Evolutionary conservation across 805 yeast species (phyloP), one percentile per base, ranked within the genome.

Genomic region (Saturnispora bothae): DNA sequence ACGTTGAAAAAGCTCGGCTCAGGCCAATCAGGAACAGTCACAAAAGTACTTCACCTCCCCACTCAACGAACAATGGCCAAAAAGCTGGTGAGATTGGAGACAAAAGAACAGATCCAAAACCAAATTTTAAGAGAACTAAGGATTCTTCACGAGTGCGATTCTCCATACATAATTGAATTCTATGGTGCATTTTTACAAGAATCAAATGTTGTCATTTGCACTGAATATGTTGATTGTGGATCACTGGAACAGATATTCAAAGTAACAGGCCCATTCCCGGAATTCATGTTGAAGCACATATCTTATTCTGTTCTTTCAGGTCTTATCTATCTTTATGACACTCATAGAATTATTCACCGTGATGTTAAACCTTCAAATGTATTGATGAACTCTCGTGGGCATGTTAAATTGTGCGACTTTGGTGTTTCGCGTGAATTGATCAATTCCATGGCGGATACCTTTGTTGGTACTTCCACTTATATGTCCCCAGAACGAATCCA

Each of bases 401-500:
- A 79, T 46, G 76, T 92, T 48, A 92, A 88, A 57, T 68, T 92
- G 18, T 88, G 97, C 61, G 99, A 92, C 60, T 92, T 92, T 63
- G 99, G 99, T 17, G 99, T 92, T 5, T 77, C 88, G 22, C 76
- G 96, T 43, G 95, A 86, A 54, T 68, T 92, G 36, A 83, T 84
- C 40, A 86, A 89, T 59, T 92, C 98, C 1, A 72, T 92, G 42
- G 98, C 96, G 0, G 96, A 92, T 52, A 92, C 98, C 0, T 92
- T 92, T 65, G 97, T 92, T 8, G 99, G 99, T 1, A 92, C 99
- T 0, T 85, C 96, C 1, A 85, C 94, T 0, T 92, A 92, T 56
- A 92, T 92, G 94, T 83, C 95, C 1, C 99, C 99, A 0, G 99
- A 92, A 52, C 70, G 99, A 45, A 89, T 92, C 39, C 95, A 86